Base-by-base conservation (phyloP, 1,284 basidiomycete species). In the Peniophora sp. region DNA sequence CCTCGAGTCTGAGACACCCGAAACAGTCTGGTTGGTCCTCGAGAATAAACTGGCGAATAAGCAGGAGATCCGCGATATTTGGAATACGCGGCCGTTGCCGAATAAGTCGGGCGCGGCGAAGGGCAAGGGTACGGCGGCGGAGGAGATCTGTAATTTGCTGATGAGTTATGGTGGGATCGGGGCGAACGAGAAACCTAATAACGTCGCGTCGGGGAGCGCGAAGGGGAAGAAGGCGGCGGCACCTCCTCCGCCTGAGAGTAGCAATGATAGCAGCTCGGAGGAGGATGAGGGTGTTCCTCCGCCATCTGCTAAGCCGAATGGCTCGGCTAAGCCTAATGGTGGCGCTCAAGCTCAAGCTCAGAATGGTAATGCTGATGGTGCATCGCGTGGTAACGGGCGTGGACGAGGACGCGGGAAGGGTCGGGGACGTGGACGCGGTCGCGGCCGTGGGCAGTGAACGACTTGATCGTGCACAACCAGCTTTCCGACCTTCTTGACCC, bases 21-120 rank as follows among this genome's bases (percentile, higher is more conserved):
- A 85, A 56, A 67, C 77, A 32, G 74, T 83, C 20, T 81, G 77
- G 76, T 68, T 77, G 65, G 66, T 85, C 49, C 73, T 86, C 24
- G 75, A 83, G 48, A 78, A 74, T 48, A 68, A 67, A n/a, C 67
- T 85, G 25, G 73, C 75, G 23, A 72, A 61, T 50, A 56, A 66
- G 43, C 61, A 72, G 20, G 77, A 81, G 32, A 74, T 82, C 52
- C 66, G 65, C 50, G 64, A 71, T 36, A 71, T 70, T 2, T 82
- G 78, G 80, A 59, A 65, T n/a, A 70, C 67, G 59, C 63, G 76
- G 19, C 75, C 69, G 8, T 63, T 77, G 19, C 75, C 69, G 6
- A 74, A 72, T 41, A 59, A 61, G 2, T 59, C 65, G 6, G 65
- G 63, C 38, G 65, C 59, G 64, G 64, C 56, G 48, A 52, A 53